phyloP scores from a whole-genome alignment of 768 basidiomycete genomes.

The Boletus coccyginus region DNA sequence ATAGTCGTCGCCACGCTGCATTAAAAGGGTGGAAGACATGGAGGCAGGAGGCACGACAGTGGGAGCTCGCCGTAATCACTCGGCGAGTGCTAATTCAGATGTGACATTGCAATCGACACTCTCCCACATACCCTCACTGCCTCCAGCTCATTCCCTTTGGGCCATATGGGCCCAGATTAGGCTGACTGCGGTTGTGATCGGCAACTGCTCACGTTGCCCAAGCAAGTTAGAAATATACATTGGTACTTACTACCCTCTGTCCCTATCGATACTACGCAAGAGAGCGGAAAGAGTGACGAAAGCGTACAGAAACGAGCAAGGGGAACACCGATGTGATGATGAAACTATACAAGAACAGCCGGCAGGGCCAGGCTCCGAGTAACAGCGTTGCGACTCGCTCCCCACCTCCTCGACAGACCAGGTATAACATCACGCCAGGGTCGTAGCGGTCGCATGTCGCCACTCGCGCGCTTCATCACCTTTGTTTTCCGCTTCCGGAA shows the following conservation, averaged over 20 bases:
- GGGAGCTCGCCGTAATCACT: too few species aligned
- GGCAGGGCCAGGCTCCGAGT: conserved; percentile 13
- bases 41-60: not conserved
- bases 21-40: too few species aligned
- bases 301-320: too few species aligned
- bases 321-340: not conserved
- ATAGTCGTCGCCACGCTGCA: conserved; percentile 25
- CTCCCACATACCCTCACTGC: too few species aligned
- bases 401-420: conserved; percentile 18
- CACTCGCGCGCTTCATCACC: not conserved
- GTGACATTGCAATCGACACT: too few species aligned
- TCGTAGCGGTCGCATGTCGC: conserved; percentile 1
- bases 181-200: too few species aligned
- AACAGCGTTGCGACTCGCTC: conserved; percentile 5
- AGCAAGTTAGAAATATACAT: conserved; percentile 6
- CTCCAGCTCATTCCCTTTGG: too few species aligned
- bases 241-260: not conserved
- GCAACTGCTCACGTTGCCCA: not conserved
- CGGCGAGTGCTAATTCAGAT: too few species aligned
- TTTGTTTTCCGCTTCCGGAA: not conserved
- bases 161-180: too few species aligned
- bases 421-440: conserved; percentile 3
- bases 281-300: not conserved
- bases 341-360: conserved; percentile 13
- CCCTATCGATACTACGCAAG: not conserved